A percentile compares a stretch with the other conserved stretches of the same genome.
phyloP scores from a whole-genome alignment of 805 yeast genomes.

The Candida golubevii region DNA sequence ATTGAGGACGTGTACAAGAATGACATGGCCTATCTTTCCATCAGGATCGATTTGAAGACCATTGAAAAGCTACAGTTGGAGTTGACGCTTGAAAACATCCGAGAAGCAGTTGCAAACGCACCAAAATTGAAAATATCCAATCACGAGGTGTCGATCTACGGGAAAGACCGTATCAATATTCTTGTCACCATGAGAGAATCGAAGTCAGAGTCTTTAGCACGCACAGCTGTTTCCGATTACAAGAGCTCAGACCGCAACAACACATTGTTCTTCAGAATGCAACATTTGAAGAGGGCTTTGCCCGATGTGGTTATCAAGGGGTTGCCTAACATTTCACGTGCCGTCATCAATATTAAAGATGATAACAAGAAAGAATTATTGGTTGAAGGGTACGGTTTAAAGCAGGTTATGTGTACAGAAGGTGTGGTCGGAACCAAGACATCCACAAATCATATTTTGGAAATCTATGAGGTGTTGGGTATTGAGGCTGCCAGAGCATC shows the following conservation, averaged over 20 bases:
- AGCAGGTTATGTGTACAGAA: slow-evolving; percentile 95
- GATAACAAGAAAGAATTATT: slow-evolving; percentile 83
- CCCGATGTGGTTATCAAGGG: slow-evolving; percentile 93
- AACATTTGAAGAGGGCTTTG: slow-evolving; percentile 76
- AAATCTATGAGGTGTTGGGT: slow-evolving; percentile 84
- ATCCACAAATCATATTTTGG: slow-evolving; percentile 86
- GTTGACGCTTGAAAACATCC: slow-evolving; percentile 79
- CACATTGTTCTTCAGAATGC: slow-evolving; percentile 81
- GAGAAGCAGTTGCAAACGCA: slow-evolving; percentile 72
- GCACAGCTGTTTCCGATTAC: slow-evolving; percentile 31
- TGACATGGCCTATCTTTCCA: slow-evolving; percentile 69
- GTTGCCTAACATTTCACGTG: slow-evolving; percentile 84
- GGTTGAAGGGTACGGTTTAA: slow-evolving; percentile 96
- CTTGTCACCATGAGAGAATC: slow-evolving; percentile 44
- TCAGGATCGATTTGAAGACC: slow-evolving; percentile 76
- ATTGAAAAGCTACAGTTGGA: slow-evolving; percentile 90
- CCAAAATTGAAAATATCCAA: slow-evolving; percentile 83
- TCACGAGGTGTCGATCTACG: slow-evolving; percentile 64
- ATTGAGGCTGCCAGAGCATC: slow-evolving; percentile 96
- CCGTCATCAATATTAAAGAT: slow-evolving; percentile 90
- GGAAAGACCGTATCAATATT: slow-evolving; percentile 64
- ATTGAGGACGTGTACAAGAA: slow-evolving; percentile 93
- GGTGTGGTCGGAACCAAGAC: slow-evolving; percentile 91
- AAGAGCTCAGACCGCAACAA: slow-evolving; percentile 33
- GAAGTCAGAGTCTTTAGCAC: slow-evolving; percentile 34